A percentile compares a stretch with the other conserved stretches of the same genome.
Evolutionary conservation across 768 basidiomycete species (phyloP).

Genomic region (Clathrus columnatus): DNA sequence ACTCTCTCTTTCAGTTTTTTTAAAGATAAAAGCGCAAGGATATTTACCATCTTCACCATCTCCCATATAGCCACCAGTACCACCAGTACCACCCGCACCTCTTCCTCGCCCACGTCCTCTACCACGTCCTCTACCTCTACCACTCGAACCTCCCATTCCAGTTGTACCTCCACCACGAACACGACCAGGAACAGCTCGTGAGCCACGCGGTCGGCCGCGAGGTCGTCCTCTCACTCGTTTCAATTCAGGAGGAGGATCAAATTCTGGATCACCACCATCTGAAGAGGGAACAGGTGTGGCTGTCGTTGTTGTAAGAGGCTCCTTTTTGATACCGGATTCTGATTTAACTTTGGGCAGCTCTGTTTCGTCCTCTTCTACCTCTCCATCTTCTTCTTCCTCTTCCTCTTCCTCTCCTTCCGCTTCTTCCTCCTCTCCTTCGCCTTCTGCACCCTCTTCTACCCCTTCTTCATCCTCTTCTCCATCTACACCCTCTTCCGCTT

Average conservation of each 20-base stretch:
- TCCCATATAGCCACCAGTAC: conserved; percentile 13
- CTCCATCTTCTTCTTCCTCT: conserved; percentile 11
- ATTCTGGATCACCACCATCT: background rate
- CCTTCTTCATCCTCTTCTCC: background rate
- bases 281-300: background rate
- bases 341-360: background rate
- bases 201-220: conserved; percentile 29
- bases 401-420: background rate
- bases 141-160: conserved; percentile 31
- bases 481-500: background rate
- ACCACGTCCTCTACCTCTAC: conserved; percentile 26
- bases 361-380: conserved; percentile 11
- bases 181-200: conserved; percentile 17
- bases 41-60: conserved; percentile 19
- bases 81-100: conserved; percentile 21
- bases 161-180: conserved; percentile 19
- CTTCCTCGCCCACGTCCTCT: conserved; percentile 33
- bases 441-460: background rate
- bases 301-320: background rate
- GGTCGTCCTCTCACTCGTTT: conserved; percentile 29
- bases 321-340: background rate
- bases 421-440: background rate
- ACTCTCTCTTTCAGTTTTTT: too few species aligned
- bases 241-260: conserved; percentile 6
- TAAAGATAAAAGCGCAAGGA: background rate